Evolutionary conservation across 345 rosid species (phyloP).

Genomic region (Lepidium sativum): DNA sequence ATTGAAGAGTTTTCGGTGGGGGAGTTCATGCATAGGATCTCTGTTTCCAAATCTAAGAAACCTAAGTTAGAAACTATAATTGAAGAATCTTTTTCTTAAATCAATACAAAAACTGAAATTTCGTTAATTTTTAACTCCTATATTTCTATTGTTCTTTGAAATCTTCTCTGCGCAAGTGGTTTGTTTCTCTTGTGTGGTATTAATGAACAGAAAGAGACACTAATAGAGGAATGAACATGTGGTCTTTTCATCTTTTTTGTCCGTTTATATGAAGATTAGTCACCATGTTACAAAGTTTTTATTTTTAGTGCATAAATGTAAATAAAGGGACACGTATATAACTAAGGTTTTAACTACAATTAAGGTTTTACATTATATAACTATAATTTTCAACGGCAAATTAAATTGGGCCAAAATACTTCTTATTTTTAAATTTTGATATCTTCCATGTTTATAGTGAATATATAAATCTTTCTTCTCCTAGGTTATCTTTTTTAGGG

Average conservation of each 20-base stretch:
- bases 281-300: too few relatives aligned
- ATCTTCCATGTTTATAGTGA: too few relatives aligned
- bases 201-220: constrained; percentile 23
- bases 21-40: constrained; percentile 51
- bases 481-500: too few relatives aligned
- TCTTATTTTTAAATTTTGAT: too few relatives aligned
- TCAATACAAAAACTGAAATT: background rate
- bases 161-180: constrained; percentile 5
- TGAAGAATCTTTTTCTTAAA: constrained; percentile 47
- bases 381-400: too few relatives aligned
- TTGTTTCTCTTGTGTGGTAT: constrained; percentile 18
- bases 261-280: background rate
- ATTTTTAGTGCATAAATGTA: too few relatives aligned
- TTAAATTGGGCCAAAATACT: too few relatives aligned
- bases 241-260: background rate
- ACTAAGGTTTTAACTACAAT: too few relatives aligned
- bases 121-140: background rate
- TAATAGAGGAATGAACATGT: constrained; percentile 11
- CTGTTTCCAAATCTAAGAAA: constrained; percentile 64
- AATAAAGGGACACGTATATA: too few relatives aligned
- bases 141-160: background rate
- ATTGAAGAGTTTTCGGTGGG: constrained; percentile 48
- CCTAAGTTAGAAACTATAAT: constrained; percentile 67
- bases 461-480: too few relatives aligned
- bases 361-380: too few relatives aligned